These are phyloP conservation scores for Fraxinus ornus DNA, from an alignment of 305 asterid species.

Conservation along the genomic window DNA sequence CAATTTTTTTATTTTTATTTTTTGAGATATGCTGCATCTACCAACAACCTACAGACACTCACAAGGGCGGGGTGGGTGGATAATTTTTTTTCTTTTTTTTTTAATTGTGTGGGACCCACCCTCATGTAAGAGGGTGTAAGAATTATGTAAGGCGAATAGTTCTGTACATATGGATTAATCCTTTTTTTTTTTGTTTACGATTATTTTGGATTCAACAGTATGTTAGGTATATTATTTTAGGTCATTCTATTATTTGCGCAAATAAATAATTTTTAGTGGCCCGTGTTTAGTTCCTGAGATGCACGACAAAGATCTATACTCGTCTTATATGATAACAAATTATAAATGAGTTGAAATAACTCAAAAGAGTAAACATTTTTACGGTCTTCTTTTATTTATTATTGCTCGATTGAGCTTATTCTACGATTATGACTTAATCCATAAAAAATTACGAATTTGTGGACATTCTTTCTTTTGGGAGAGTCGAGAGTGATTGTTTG, in stretches of 20 bases:
- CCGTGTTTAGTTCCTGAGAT: not conserved
- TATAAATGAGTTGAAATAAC: not conserved
- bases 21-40: too few species aligned
- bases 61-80: too few species aligned
- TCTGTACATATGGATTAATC: too few species aligned
- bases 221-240: not conserved
- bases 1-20: too few species aligned
- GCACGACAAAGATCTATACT: not conserved
- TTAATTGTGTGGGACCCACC: too few species aligned
- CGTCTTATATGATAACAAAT: not conserved
- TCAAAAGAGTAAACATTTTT: not conserved
- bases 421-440: not conserved
- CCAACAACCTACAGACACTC: too few species aligned
- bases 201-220: not conserved
- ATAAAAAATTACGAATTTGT: not conserved
- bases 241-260: not conserved
- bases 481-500: not conserved
- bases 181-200: too few species aligned
- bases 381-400: not conserved
- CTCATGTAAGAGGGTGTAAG: too few species aligned
- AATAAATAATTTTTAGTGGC: not conserved
- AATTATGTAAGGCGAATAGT: too few species aligned
- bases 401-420: not conserved
- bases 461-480: not conserved
- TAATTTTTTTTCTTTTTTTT: too few species aligned